Conservation (phyloP, 2,329 filamentous ascomycete genomes). For the Cryphonectria parasitica region DNA sequence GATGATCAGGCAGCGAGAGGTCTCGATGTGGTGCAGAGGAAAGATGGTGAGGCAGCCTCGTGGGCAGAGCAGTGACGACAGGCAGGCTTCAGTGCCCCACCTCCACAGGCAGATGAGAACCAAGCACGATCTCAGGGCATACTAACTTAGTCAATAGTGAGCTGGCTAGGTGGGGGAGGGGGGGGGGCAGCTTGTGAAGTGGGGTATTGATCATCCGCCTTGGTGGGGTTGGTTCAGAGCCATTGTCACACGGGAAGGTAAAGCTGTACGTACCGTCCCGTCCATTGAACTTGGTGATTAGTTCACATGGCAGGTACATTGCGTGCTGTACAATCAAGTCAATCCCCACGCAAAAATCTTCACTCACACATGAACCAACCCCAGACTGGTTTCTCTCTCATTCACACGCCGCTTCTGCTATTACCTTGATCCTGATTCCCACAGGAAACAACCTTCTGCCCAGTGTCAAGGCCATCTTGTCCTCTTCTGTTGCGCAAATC, state of each 20-base stretch:
- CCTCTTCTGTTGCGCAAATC: no score
- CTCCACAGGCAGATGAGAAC: not conserved
- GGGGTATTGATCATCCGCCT: not conserved
- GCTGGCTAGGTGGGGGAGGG: not conserved
- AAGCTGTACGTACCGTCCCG: not conserved
- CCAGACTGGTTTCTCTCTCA: no score
- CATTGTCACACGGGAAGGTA: not conserved
- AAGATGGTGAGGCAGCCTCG: not conserved
- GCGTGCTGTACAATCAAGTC: not conserved
- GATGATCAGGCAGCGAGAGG: not conserved
- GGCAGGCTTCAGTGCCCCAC: not conserved
- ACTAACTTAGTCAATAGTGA: not conserved
- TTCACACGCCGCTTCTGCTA: not conserved
- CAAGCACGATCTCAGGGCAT: not conserved
- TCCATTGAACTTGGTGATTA: not conserved
- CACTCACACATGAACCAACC: not conserved
- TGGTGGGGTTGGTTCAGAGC: not conserved
- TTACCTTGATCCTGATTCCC: not conserved
- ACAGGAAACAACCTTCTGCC: no score
- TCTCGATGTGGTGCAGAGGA: not conserved
- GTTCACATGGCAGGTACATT: not conserved
- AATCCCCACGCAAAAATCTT: not conserved
- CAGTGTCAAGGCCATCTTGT: no score
- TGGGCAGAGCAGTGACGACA: conserved; percentile 6
- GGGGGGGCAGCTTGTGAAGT: not conserved